These are phyloP conservation scores for Staphylotrichum longicolle DNA, from an alignment of 495 filamentous ascomycete species.

Conservation along the genomic window DNA sequence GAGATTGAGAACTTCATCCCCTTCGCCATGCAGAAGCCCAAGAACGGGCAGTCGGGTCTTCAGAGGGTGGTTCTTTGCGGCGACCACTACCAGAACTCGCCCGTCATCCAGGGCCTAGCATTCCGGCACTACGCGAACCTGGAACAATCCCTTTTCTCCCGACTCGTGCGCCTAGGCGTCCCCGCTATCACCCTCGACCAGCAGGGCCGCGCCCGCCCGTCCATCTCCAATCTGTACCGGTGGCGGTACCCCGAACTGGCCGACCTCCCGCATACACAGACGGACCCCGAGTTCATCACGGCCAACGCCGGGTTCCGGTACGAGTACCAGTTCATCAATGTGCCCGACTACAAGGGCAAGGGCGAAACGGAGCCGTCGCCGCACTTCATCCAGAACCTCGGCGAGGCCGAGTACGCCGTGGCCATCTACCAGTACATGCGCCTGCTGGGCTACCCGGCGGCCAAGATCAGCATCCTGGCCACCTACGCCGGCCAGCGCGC, in stretches of 20 bases:
- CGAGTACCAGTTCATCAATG: conserved; percentile 97
- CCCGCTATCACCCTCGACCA: conserved; percentile 86
- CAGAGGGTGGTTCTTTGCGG: conserved; percentile 90
- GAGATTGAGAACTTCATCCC: conserved; percentile 98
- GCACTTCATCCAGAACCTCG: conserved; percentile 95
- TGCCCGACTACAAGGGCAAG: conserved; percentile 85
- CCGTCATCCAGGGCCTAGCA: conserved; percentile 92
- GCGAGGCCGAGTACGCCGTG: conserved; percentile 95
- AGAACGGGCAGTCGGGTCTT: conserved; percentile 67
- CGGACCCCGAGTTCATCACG: conserved; percentile 64
- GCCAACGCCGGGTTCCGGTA: conserved; percentile 91
- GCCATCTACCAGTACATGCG: conserved; percentile 98
- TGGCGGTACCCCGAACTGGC: conserved; percentile 87
- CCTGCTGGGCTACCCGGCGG: conserved; percentile 89
- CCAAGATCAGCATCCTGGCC: conserved; percentile 84
- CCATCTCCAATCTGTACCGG: conserved; percentile 83
- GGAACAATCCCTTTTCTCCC: conserved; percentile 90
- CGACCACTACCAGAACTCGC: conserved; percentile 95
- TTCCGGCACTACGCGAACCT: conserved; percentile 95
- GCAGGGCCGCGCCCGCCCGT: conserved; percentile 84
- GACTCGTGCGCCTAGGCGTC: conserved; percentile 84
- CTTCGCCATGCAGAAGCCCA: conserved; percentile 79
- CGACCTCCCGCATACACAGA: conserved; percentile 72
- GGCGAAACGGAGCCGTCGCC: conserved; percentile 91
- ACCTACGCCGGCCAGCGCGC: conserved; percentile 95